Evolutionary conservation across 768 basidiomycete genomes (phyloP), one percentile per base, ranked within the genome.

Genomic region (Macrolepiota fuliginosa): DNA sequence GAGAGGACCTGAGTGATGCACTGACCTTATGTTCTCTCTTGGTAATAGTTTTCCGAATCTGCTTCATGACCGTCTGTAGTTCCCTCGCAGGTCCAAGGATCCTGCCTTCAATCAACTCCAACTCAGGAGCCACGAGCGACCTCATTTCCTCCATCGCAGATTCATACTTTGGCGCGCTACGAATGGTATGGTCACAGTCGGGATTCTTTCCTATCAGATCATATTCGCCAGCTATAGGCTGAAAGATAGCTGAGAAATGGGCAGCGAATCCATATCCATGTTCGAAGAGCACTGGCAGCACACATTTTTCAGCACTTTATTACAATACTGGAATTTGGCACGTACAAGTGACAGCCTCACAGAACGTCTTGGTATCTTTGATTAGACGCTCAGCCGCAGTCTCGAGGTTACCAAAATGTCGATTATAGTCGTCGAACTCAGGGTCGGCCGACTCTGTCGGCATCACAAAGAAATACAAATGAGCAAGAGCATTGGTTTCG

Each of bases 1-100:
- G 50, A 59, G 37, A 61, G 61, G 50, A 57, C 17, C 29, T 42
- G 25, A 9, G 29, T 47, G 13, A 56, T 9, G 57, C 78, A 54
- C 57, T 29, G 53, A 91, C 92, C 82, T 99, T 99, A 76, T 99
- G 97, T 35, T 98, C 94, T 39, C 97, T 84, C 79, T 99, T 99
- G 6, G 91, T 92, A 68, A 97, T 93, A 17, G 86, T 94, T 82
- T 98, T 99, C 68, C 96, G 79, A 68, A 98, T 92, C 64, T 82
- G 75, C 79, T 96, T 98, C 77, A 96, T 79, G 62, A 97, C 80
- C 0, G 83, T 81, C 71, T 94, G 89, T 29, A 97, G 80, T 72
- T 99, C 97, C 77, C 92, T 98, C 51, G 88, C 82, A 9, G 97
- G 97, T 0, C 84, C 89, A 40, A 89, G 74, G 58, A 99, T 85